Evolutionary conservation across 306 rosid genomes (phyloP), one percentile per base, ranked within the genome.

Genomic region (Cercis canadensis): DNA sequence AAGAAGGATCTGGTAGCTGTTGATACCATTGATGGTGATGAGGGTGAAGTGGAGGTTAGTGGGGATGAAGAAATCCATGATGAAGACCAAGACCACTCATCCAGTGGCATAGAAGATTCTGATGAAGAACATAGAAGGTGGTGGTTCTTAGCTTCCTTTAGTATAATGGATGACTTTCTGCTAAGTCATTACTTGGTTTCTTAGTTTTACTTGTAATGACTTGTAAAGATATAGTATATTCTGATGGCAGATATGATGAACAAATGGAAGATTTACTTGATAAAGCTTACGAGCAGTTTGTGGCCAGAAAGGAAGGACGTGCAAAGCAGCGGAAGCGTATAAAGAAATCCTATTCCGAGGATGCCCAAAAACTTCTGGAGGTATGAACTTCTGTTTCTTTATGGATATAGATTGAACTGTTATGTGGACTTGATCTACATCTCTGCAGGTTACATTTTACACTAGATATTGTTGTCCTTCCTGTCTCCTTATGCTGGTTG

Each of bases 111-210:
- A 1, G 89, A 89, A 2, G 96, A 91, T 75, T 83, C 99, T 53
- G 97, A 91, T 74, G 97, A 94, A 62, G 97, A 87, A 52, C 89
- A 86, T 16, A 65, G 70, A 84, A 94, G 99, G 99, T 94, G 99
- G 99, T 94, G 70, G 67, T 80, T 73, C 50, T 11, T 39, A 60
- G 44, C 73, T 57, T 70, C 72, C 66, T 61, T 69, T 58, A 2
- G 11, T 61, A 5, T 36, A 39, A 55, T 44, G 60, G 19, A n/a
- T 63, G 50, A 62, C 36, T 40, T 57, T 63, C 65, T 55, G 39
- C 33, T 16, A 54, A 65, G 32, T 50, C n/a, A 50, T 54, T 67
- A 50, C 15, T 45, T 77, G 37, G 19, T 9, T 57, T 46, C 51
- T 64, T 11, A 19, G 15, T 18, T 53, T 16, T 15, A 17, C 34